phyloP scores from a whole-genome alignment of 805 yeast species.

The Huiozyma sinensis region DNA sequence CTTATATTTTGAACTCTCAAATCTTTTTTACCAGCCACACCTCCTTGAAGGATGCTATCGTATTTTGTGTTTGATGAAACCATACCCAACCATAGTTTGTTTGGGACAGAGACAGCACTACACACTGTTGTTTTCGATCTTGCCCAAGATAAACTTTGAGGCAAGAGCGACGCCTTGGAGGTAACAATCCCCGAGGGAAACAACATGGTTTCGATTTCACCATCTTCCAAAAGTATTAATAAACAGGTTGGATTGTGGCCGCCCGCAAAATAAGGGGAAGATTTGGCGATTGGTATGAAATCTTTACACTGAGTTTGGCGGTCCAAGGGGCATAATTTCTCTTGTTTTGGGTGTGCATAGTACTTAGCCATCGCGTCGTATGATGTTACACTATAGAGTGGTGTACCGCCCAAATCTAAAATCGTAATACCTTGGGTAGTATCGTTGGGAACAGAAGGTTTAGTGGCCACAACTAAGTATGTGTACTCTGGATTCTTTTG shows the following conservation, averaged over 20 bases:
- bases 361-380: slow-evolving; percentile 73
- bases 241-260: slow-evolving; percentile 64
- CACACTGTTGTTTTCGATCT: slow-evolving; percentile 59
- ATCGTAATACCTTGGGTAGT: slow-evolving; percentile 36
- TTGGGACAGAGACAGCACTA: slow-evolving; percentile 44
- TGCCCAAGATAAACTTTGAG: slow-evolving; percentile 71
- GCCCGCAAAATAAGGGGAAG: slow-evolving; percentile 72
- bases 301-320: slow-evolving; percentile 34
- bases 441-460: slow-evolving; percentile 32
- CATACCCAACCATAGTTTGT: slow-evolving; percentile 72
- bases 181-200: slow-evolving; percentile 46
- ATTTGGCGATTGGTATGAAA: slow-evolving; percentile 44
- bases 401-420: slow-evolving; percentile 70
- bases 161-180: slow-evolving; percentile 51
- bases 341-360: slow-evolving; percentile 51
- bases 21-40: slow-evolving; percentile 50
- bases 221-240: slow-evolving; percentile 48
- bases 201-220: slow-evolving; percentile 51
- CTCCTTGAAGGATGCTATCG: slow-evolving; percentile 59
- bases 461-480: slow-evolving; percentile 55
- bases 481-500: slow-evolving; percentile 73
- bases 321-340: slow-evolving; percentile 45
- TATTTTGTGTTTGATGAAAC: slow-evolving; percentile 30
- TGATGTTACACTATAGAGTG: slow-evolving; percentile 70
- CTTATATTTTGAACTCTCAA: slow-evolving; percentile 40